Conservation (phyloP, 257 asterid genomes). For the Eustoma russellianum region DNA sequence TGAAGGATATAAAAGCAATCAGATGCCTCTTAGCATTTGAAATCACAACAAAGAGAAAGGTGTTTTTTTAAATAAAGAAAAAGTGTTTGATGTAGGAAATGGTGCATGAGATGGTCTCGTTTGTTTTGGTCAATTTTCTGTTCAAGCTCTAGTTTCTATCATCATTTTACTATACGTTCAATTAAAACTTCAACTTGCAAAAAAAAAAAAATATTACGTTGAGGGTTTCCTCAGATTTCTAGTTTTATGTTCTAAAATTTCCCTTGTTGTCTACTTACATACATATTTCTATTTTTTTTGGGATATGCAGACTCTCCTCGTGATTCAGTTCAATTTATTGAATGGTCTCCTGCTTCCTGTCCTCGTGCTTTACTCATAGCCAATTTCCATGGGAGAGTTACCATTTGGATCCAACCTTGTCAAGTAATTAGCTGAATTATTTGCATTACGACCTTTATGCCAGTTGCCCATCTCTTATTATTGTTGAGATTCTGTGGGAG, state of each 20-base stretch:
- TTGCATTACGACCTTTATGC: neutral
- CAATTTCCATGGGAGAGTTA: conserved; percentile 90
- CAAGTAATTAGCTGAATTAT: conserved; percentile 39
- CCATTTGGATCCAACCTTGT: conserved; percentile 97
- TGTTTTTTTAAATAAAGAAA: too few relatives aligned
- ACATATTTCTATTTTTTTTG: conserved; percentile 2
- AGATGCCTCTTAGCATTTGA: too few relatives aligned
- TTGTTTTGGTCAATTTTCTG: too few relatives aligned
- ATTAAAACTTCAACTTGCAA: neutral
- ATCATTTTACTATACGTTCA: too few relatives aligned
- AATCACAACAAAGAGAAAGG: too few relatives aligned
- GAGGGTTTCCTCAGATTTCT: neutral
- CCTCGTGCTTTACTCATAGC: conserved; percentile 88
- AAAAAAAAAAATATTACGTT: neutral
- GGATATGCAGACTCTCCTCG: conserved; percentile 84
- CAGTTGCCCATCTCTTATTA: neutral
- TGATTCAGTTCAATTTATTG: conserved; percentile 92
- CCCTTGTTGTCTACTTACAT: neutral
- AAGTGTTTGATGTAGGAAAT: too few relatives aligned
- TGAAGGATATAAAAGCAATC: too few relatives aligned
- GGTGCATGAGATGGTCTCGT: too few relatives aligned
- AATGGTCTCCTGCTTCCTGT: conserved; percentile 96
- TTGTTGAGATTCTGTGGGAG: neutral
- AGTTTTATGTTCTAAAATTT: neutral
- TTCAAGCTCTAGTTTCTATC: too few relatives aligned